These are phyloP conservation scores for Aspergillus jensenii DNA, from an alignment of 2,329 filamentous ascomycete species.

Conservation along the genomic window DNA sequence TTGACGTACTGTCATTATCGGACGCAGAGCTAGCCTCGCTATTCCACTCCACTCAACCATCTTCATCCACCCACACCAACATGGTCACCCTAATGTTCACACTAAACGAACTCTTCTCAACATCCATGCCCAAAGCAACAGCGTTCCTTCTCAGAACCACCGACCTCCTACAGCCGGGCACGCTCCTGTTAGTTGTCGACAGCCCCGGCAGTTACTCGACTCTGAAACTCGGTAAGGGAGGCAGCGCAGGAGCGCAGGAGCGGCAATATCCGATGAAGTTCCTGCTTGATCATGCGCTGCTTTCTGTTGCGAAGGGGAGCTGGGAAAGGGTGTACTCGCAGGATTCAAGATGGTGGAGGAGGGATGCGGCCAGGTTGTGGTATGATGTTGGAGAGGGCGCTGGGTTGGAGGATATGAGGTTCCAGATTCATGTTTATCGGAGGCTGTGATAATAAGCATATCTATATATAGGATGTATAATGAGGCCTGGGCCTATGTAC, in stretches of 20 bases:
- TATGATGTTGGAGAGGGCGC: slow-evolving; percentile 90
- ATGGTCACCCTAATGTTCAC: slow-evolving; percentile 89
- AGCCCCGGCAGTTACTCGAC: slow-evolving; percentile 93
- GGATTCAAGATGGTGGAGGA: slow-evolving; percentile 82
- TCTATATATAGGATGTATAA: not conserved
- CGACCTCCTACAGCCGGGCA: slow-evolving; percentile 54
- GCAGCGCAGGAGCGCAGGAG: slow-evolving; percentile 22
- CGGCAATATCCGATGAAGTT: slow-evolving; percentile 89
- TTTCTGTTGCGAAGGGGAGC: slow-evolving; percentile 47
- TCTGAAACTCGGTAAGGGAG: slow-evolving; percentile 63
- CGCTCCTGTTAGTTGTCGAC: slow-evolving; percentile 81
- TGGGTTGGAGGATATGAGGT: slow-evolving; percentile 88
- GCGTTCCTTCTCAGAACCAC: slow-evolving; percentile 71
- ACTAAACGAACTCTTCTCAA: slow-evolving; percentile 88
- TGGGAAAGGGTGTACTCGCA: slow-evolving; percentile 77
- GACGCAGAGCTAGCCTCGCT: slow-evolving; percentile 40
- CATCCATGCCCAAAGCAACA: slow-evolving; percentile 73
- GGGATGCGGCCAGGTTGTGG: slow-evolving; percentile 59
- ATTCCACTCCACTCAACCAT: slow-evolving; percentile 18
- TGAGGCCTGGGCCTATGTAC: not conserved
- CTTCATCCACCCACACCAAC: slow-evolving; percentile 18
- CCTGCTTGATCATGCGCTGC: slow-evolving; percentile 79
- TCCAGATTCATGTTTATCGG: slow-evolving; percentile 82
- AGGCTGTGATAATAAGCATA: slow-evolving; percentile 25
- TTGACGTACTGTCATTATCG: slow-evolving; percentile 51